A percentile compares a stretch with the other conserved stretches of the same genome.
Evolutionary conservation across 176 grass and related monocot genomes (phyloP).

Genomic region (Typha latifolia): DNA sequence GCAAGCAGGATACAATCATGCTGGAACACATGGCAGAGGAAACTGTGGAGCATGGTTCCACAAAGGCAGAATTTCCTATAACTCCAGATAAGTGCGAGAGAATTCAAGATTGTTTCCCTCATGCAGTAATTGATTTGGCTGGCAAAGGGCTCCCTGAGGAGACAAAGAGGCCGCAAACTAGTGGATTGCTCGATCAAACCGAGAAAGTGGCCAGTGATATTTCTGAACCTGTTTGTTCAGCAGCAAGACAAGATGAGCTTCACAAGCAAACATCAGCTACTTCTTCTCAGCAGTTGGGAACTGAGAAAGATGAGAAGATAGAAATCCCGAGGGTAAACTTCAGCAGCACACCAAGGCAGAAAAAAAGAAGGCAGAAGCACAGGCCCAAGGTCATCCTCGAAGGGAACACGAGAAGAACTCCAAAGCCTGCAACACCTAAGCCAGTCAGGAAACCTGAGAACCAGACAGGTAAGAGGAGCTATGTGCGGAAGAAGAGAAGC

Average conservation of each 20-base stretch:
- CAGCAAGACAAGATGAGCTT: background rate
- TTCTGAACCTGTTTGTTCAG: too few species aligned
- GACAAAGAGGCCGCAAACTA: too few species aligned
- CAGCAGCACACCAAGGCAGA: background rate
- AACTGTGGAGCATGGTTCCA: too few species aligned
- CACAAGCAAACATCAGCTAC: background rate
- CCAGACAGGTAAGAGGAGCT: conserved; percentile 38
- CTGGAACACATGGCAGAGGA: too few species aligned
- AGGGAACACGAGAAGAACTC: conserved; percentile 14
- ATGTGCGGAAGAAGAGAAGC: conserved; percentile 38
- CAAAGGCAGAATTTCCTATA: too few species aligned
- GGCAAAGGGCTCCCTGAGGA: too few species aligned
- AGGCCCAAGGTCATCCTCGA: conserved; percentile 62
- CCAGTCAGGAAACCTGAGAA: conserved; percentile 21
- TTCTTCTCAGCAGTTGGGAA: background rate
- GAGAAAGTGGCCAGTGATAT: too few species aligned
- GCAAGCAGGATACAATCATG: too few species aligned
- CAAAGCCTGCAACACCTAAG: conserved; percentile 25
- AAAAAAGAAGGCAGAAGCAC: conserved; percentile 31
- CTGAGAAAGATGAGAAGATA: background rate
- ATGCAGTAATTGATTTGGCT: too few species aligned
- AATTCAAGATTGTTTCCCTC: too few species aligned
- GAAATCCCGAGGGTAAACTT: background rate
- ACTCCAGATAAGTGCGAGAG: too few species aligned
- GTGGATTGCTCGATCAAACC: too few species aligned